Evolutionary conservation across 768 basidiomycete species (phyloP).

Genomic region (Collybiopsis luxurians): DNA sequence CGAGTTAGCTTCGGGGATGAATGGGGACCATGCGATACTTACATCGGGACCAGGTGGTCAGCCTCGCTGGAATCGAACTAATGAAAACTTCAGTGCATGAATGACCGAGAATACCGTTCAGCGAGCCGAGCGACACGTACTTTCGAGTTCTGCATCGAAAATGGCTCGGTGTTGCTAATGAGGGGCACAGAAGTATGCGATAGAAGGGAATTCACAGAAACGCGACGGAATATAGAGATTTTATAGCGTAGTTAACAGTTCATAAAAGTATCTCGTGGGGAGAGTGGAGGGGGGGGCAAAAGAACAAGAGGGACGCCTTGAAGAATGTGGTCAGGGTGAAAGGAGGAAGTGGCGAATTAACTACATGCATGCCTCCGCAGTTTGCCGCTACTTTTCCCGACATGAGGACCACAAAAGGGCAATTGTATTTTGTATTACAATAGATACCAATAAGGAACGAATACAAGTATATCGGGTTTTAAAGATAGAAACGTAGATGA

Average conservation of each 20-base stretch:
- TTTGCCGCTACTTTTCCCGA: not conserved
- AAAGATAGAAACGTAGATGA: not conserved
- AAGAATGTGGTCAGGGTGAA: slow-evolving; percentile 9
- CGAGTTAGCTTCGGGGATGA: not conserved
- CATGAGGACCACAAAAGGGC: not conserved
- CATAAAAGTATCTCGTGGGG: too few species aligned
- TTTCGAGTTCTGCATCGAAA: not conserved
- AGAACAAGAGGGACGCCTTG: slow-evolving; percentile 9
- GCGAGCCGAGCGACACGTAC: not conserved
- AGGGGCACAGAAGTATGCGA: slow-evolving; percentile 14
- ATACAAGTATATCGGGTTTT: not conserved
- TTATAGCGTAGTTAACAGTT: not conserved
- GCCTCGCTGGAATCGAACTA: not conserved
- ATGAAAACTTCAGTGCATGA: not conserved
- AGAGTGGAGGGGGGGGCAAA: too few species aligned
- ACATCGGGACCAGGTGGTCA: not conserved
- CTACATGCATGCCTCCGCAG: too few species aligned
- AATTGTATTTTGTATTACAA: not conserved
- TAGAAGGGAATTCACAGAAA: not conserved
- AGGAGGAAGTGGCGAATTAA: too few species aligned
- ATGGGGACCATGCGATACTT: not conserved
- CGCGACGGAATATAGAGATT: not conserved
- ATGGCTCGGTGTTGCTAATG: not conserved
- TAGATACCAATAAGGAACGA: not conserved
- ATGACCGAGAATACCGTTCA: not conserved